Evolutionary conservation across 2,329 filamentous ascomycete genomes (phyloP), one percentile per base, ranked within the genome.

Genomic region (Amphichorda felina): DNA sequence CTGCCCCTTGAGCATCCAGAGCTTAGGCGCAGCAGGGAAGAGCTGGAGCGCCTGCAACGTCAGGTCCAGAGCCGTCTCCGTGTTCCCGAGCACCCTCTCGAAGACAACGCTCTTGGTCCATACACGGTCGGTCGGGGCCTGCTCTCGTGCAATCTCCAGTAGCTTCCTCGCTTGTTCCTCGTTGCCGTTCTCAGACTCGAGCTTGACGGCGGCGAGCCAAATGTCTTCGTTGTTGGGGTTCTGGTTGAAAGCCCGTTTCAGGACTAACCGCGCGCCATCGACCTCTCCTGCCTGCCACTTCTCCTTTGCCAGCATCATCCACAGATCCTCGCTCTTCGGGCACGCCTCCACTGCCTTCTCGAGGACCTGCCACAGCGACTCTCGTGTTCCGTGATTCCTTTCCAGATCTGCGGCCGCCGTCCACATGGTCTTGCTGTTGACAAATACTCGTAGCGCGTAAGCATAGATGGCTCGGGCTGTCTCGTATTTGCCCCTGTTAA

Each of bases 1-100:
- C 54, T 98, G 91, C 0, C 93, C 91, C 61, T 98, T 98, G 66
- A 94, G 84, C 83, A 96, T 95, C 81, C 89, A 95, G 17, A 98
- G 70, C 60, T 96, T 96, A 35, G 85, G 72, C 10, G 82, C 76
- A 30, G 78, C 74, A 1, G 91, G 89, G 63, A 94, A 98, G 8
- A 85, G 71, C 44, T 88, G 80, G 25, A 98, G 65, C 2, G 82
- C 91, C 53, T 93, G 81, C 40, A 88, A 85, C 30, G 84, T 84
- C 9, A 98, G 76, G 49, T 93, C 83, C 11, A 98, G 70, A 0
- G 91, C 88, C 2, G 78, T 76, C 32, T 94, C 85, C 18, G 68
- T 68, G 47, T 91, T 81, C 38, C 79, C 82, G 16, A 85, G 67
- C 46, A 94, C 85, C 11, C 91, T 75, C 58, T 98, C 91, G 50